Base-by-base conservation (phyloP, 495 filamentous ascomycete species). In the Trichodelitschia bisporula region DNA sequence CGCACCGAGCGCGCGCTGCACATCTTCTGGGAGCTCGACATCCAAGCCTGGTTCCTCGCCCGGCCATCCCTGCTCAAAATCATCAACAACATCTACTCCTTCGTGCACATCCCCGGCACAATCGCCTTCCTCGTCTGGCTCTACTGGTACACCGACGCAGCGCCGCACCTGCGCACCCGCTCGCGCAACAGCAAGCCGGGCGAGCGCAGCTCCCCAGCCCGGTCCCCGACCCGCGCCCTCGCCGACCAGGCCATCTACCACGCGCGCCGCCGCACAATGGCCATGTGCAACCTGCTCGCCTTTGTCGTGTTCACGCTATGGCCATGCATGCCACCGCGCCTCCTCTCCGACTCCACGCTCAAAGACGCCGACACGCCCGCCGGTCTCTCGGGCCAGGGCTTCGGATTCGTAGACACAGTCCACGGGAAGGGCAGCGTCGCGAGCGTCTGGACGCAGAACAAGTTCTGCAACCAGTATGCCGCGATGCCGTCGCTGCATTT, bases 401-500 rank as follows among this genome's bases (percentile, higher is more conserved):
- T 62, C 46, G 66, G 72, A 5, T 83, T 80, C 36, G 56, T 75
- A 2, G 74, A 80, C 40, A 79, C 74, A 0, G 75, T 82, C 3
- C 74, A 77, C 46, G 68, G 63, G 15, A 47, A 49, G 14, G 57
- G 61, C 28, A 72, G 72, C 36, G 55, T 61, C 11, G 54, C 59
- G 26, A 67, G 61, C 37, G 67, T 80, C 3, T 79, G 74, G 72
- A 77, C 72, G 0, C 61, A 69, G 24, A 76, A 77, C 44, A 54
- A 58, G 16, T 76, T 75, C 43, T 74, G 64, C 42, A 68, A 67
- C 34, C 64, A 70, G 41, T 65, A 68, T 39, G 75, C 75, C 15
- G 75, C 75, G 11, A 80, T 80, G 75, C 75, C 75, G 4, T 70
- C 69, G 11, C 59, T 82, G 37, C 73, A 82, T 44, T 82, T 82